Evolutionary conservation across 2,329 filamentous ascomycete species (phyloP), one percentile per base, ranked within the genome.

Genomic region (Seiridium cupressi): DNA sequence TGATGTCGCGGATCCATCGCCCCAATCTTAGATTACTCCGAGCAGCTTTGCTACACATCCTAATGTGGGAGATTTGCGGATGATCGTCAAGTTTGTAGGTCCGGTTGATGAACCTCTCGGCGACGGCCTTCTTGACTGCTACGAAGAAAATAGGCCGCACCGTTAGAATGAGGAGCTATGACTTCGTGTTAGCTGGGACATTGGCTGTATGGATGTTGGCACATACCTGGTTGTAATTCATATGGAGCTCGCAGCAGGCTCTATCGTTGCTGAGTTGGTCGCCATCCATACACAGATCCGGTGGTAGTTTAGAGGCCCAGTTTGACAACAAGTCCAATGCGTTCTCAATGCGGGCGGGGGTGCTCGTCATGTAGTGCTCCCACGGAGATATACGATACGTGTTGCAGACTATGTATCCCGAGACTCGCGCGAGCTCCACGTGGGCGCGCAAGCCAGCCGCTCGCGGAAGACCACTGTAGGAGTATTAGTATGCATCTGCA

Each of bases 111-210:
- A 76, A 70, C 35, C 74, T 72, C 61, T 77, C 77, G 31, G 76
- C 78, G 18, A 82, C 76, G 9, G 76, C 74, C 59, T 75, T 80
- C 65, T 80, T 81, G 34, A 81, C 78, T 1, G 78, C 75, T 5
- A 75, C 71, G 49, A 83, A 76, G 64, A 83, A 79, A 13, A 80
- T 72, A 3, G 81, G 80, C 0, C 81, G 78, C 35, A 80, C 72
- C 9, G 79, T 73, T 11, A 83, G 71, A 51, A 84, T 78, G n/a
- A 80, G 62, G 13, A 83, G 75, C 76, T 83, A 26, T 40, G 35
- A 26, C 9, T 42, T n/a, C 11, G 10, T 26, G 34, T 57, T 18
- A 57, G 54, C 18, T 35, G 26, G 5, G 11, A 38, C 34, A 42
- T 4, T 6, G 34, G 6, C 9, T 10, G n/a, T 26, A 10, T n/a